These are phyloP conservation scores for Cunninghamia lanceolata DNA, from an alignment of 75 land plant species.

Conservation along the genomic window DNA sequence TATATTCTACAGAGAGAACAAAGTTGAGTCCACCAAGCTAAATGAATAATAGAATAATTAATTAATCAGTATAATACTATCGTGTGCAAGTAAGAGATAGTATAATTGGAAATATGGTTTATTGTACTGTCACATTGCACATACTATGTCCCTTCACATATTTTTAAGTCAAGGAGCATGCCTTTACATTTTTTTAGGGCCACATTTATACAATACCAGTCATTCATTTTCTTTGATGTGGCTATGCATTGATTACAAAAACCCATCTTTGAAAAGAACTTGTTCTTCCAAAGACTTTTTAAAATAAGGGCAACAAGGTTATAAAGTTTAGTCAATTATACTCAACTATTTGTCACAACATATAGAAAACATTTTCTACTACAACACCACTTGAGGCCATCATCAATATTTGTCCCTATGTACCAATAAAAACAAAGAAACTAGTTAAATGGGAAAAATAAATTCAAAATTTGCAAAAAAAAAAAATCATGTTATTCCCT, in stretches of 20 bases:
- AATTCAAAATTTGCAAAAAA: too few species aligned
- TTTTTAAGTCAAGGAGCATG: too few species aligned
- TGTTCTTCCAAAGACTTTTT: constrained; percentile 85
- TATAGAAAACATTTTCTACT: constrained; percentile 31
- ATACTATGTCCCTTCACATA: too few species aligned
- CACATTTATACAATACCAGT: constrained; percentile 84
- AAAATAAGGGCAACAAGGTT: neutral
- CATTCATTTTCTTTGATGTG: constrained; percentile 55
- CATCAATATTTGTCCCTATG: too few species aligned
- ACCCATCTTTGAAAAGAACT: constrained; percentile 55
- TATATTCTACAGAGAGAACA: constrained; percentile 33
- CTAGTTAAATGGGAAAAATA: too few species aligned
- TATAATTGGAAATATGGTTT: neutral
- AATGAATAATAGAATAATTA: neutral
- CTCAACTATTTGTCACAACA: neutral
- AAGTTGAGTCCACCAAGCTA: constrained; percentile 92
- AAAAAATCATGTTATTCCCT: too few species aligned
- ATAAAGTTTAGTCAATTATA: neutral
- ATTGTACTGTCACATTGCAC: too few species aligned
- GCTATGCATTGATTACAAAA: constrained; percentile 84
- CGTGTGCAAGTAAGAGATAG: neutral
- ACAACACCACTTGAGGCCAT: constrained; percentile 22
- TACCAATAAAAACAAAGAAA: too few species aligned
- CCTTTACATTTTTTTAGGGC: constrained; percentile 95
- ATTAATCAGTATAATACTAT: neutral